These are phyloP conservation scores for Fraxinus ornus DNA, from an alignment of 305 asterid species.

Conservation along the genomic window DNA sequence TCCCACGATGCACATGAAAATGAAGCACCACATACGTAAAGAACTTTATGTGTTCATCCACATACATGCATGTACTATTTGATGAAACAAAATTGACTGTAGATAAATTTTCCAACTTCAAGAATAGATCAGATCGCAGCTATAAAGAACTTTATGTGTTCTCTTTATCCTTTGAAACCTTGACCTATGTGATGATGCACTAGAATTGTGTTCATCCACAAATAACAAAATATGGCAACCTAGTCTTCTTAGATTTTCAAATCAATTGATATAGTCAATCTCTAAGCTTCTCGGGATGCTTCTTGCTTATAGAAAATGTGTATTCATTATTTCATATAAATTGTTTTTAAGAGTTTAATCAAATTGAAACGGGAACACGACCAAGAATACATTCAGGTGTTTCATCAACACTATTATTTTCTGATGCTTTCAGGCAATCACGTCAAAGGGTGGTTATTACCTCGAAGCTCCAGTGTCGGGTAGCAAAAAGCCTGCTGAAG, in stretches of 20 bases:
- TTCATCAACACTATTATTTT: slow-evolving; percentile 5
- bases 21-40: neutral
- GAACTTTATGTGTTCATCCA: too few relatives aligned
- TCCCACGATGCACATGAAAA: neutral
- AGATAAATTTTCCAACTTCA: neutral
- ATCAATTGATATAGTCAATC: neutral
- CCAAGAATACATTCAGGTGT: slow-evolving; percentile 7
- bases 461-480: slow-evolving; percentile 97
- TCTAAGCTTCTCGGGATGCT: slow-evolving; percentile 9
- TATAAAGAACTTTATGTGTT: neutral
- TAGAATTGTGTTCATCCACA: neutral
- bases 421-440: slow-evolving; percentile 61
- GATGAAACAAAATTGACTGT: too few relatives aligned
- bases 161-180: neutral
- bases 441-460: slow-evolving; percentile 73
- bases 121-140: neutral
- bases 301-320: neutral
- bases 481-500: slow-evolving; percentile 99
- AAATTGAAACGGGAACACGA: neutral
- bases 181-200: neutral
- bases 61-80: neutral
- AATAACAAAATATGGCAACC: neutral
- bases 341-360: too few relatives aligned
- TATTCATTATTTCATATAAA: too few relatives aligned
- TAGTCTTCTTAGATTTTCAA: neutral